Evolutionary conservation across 495 filamentous ascomycete genomes (phyloP).

Genomic region (Oleoguttula mirabilis): DNA sequence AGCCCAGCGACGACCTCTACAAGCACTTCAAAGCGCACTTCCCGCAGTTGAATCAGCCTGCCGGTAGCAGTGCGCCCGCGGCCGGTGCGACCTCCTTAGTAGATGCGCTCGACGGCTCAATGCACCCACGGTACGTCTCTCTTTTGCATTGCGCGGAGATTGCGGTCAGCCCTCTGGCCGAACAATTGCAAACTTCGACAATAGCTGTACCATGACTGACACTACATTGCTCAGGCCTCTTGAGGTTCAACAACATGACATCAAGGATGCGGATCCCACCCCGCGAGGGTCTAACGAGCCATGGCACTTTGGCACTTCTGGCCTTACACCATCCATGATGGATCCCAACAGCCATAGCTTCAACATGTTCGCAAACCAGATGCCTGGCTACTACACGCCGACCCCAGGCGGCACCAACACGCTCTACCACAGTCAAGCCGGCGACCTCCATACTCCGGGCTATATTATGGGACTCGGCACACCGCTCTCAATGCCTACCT

Average conservation of each 20-base stretch:
- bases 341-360: conserved; percentile 77
- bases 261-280: conserved; percentile 72
- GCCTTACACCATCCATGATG: conserved; percentile 62
- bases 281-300: conserved; percentile 62
- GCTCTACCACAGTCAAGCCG: conserved; percentile 69
- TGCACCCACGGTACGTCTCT: conserved; percentile 24
- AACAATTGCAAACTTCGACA: conserved; percentile 29
- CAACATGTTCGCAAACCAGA: conserved; percentile 61
- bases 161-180: not conserved
- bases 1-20: conserved; percentile 75
- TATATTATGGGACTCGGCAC: conserved; percentile 63
- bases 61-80: conserved; percentile 29
- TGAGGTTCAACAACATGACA: conserved; percentile 36
- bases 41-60: conserved; percentile 36
- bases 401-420: conserved; percentile 76
- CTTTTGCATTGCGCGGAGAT: no score
- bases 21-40: conserved; percentile 72
- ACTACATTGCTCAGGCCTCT: conserved; percentile 46
- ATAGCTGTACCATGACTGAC: conserved; percentile 60
- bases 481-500: conserved; percentile 67
- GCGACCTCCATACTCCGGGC: conserved; percentile 81
- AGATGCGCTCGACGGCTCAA: conserved; percentile 29
- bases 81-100: conserved; percentile 22
- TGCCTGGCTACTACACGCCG: conserved; percentile 75
- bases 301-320: conserved; percentile 50